Percentiles rank a stretch among this genome's conserved stretches.
Conservation (phyloP, 352 stramenopile genomes). For the Thraustochytrium sp. region DNA sequence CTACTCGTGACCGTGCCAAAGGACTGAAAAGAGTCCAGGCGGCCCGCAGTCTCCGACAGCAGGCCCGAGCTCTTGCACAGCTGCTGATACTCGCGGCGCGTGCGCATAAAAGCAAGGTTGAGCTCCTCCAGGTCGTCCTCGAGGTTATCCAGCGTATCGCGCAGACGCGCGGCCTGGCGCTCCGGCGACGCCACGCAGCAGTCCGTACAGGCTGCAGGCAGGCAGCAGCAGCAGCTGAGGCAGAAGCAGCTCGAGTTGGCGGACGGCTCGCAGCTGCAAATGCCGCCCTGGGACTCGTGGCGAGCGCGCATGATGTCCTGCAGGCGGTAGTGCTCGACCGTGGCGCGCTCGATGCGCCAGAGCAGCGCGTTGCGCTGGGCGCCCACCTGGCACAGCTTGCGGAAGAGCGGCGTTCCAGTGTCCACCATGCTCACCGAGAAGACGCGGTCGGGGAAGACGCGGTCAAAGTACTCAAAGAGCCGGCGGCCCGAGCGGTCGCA, state of each 20-base stretch:
- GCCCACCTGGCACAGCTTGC: background rate
- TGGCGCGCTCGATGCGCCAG: background rate
- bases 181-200: too few relatives aligned
- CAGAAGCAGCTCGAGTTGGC: too few relatives aligned
- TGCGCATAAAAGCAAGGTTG: background rate
- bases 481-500: background rate
- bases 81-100: background rate
- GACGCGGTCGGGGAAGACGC: constrained; percentile 10
- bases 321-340: background rate
- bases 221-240: background rate
- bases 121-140: background rate
- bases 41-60: background rate
- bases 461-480: constrained; percentile 18
- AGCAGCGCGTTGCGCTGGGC: background rate
- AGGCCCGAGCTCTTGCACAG: background rate
- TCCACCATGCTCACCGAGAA: constrained; percentile 30
- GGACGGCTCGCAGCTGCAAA: too few relatives aligned
- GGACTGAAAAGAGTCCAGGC: background rate
- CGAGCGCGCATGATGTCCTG: background rate
- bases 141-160: background rate
- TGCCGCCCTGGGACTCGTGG: background rate
- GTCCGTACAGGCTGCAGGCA: background rate
- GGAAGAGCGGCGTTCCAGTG: background rate
- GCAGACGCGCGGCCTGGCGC: too few relatives aligned
- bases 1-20: background rate